These are phyloP conservation scores for Malassezia nana DNA, from an alignment of 1,284 basidiomycete species.

Conservation along the genomic window DNA sequence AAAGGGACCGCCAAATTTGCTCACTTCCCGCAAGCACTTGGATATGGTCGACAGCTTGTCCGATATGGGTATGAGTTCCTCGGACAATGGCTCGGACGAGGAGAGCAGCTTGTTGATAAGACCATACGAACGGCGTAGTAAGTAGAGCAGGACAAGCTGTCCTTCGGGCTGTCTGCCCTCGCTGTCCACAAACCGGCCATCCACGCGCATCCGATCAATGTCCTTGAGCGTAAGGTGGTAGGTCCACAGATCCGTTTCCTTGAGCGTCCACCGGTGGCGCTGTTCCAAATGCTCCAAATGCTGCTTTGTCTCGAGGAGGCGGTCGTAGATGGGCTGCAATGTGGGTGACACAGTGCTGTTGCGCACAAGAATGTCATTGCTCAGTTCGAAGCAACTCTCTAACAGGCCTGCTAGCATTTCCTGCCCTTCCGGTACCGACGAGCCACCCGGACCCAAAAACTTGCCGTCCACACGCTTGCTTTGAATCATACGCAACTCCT, in stretches of 20 bases:
- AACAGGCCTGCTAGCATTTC: conserved; percentile 62
- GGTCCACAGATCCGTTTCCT: conserved; percentile 71
- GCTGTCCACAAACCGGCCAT: conserved; percentile 90
- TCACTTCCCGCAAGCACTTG: conserved; percentile 91
- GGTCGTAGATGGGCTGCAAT: conserved; percentile 87
- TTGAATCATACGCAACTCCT: conserved; percentile 85
- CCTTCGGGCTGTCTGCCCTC: conserved; percentile 82
- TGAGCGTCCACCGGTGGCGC: conserved; percentile 91
- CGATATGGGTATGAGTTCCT: conserved; percentile 82
- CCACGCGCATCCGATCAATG: conserved; percentile 90
- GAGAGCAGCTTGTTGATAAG: conserved; percentile 87
- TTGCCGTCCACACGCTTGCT: conserved; percentile 84
- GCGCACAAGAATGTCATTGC: conserved; percentile 87
- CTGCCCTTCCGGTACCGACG: conserved; percentile 76
- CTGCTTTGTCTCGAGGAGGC: conserved; percentile 71
- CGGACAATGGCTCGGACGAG: conserved; percentile 96
- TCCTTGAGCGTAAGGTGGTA: conserved; percentile 89
- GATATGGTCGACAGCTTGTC: conserved; percentile 54
- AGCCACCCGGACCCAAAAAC: conserved; percentile 81
- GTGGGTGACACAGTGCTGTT: conserved; percentile 79
- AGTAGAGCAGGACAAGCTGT: conserved; percentile 83
- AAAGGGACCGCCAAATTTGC: conserved; percentile 92
- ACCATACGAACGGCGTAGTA: conserved; percentile 88
- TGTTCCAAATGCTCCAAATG: conserved; percentile 81
- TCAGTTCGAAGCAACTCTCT: conserved; percentile 92